Evolutionary conservation across 2,329 filamentous ascomycete species (phyloP).

Genomic region (Aureobasidium melanogenum): DNA sequence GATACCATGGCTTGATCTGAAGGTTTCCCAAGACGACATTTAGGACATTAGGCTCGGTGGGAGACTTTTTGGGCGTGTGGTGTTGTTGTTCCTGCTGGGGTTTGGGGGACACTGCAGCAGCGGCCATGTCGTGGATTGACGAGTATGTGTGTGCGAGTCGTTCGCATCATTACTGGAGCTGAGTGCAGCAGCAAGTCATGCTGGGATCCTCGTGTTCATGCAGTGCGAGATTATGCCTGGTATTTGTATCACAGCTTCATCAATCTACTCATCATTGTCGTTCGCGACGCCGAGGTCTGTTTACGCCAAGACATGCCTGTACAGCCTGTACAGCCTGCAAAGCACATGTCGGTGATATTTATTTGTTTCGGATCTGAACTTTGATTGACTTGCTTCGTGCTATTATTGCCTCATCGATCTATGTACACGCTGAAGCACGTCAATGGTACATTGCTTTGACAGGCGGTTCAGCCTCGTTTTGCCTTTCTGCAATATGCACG

Average conservation of each 20-base stretch:
- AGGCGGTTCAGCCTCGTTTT: background rate
- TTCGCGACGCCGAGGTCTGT: background rate
- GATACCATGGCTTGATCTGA: constrained; percentile 84
- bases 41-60: constrained; percentile 62
- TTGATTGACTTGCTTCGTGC: constrained; percentile 5
- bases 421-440: background rate
- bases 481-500: background rate
- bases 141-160: background rate
- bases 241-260: constrained; percentile 4
- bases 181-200: background rate
- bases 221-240: background rate
- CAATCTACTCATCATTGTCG: background rate
- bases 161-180: constrained; percentile 3
- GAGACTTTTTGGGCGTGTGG: constrained; percentile 6
- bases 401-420: background rate
- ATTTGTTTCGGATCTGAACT: background rate
- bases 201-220: constrained; percentile 1
- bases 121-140: constrained; percentile 8
- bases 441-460: background rate
- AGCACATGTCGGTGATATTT: background rate
- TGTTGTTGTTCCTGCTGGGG: background rate
- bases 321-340: background rate
- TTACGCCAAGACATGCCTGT: background rate
- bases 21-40: constrained; percentile 79
- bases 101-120: constrained; percentile 11